Base-by-base conservation (phyloP, 2,329 filamentous ascomycete genomes). In the Ceratocystis diversiconidia region DNA sequence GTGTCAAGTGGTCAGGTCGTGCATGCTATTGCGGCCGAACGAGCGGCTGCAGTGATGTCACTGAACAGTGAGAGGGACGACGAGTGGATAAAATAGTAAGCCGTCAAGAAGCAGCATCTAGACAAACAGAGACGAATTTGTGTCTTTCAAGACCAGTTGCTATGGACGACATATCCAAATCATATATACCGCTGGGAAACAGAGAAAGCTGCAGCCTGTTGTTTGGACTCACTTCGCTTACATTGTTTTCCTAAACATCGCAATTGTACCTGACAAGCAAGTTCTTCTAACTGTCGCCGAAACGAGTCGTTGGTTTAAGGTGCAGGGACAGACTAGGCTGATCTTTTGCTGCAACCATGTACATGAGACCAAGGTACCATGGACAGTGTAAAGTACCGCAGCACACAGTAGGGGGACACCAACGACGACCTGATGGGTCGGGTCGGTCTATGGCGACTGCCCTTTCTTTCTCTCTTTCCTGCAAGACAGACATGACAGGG, bases 241-340 rank as follows among this genome's bases (percentile, higher is more conserved):
- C 36, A 41, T 41, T 41, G 36, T 15, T 41, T 41, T 41, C 12
- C 36, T 15, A 41, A 15, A 15, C 10, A 41, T 41, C 10, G 12
- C 36, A 41, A 41, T 41, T 41, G 36, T 41, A 5, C 36, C 36
- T 12, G 12, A 52, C 7, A 8, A 52, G 48, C 4, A n/a, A 25
- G 22, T 52, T 52, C 48, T n/a, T n/a, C 30, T 4, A 30, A 59
- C 55, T 36, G 55, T n/a, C 55, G 28, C 55, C 55, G 55, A 28
- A 59, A 59, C n/a, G 28, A 30, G 69, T 72, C 71, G 69, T 59
- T 67, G 36, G 61, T 64, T 67, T 62, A 65, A 65, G 44, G 64
- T 65, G 61, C 59, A 65, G 64, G 59, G 57, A 55, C 46, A 61
- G 36, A 48, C 64, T 61, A 30, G 55, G 25, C 25, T 44, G 41